These are phyloP conservation scores for Xylaria acuta DNA, from an alignment of 495 filamentous ascomycete species.

Conservation along the genomic window DNA sequence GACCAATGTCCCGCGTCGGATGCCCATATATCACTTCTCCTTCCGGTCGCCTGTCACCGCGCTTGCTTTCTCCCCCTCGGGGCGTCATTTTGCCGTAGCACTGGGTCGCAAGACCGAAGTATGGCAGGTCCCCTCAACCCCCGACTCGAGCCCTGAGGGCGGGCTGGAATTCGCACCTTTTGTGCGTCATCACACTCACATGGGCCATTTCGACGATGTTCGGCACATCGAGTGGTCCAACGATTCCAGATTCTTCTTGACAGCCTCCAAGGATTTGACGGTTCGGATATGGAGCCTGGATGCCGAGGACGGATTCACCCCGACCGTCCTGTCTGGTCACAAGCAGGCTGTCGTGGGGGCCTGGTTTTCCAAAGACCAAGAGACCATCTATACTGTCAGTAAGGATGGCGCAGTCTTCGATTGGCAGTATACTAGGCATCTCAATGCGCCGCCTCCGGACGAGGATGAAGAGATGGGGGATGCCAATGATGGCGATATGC, in stretches of 20 bases:
- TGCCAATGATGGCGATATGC: constrained; percentile 63
- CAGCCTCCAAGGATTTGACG: constrained; percentile 88
- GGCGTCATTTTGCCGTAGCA: constrained; percentile 85
- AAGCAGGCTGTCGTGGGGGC: constrained; percentile 83
- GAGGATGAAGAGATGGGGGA: constrained; percentile 65
- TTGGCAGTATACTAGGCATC: constrained; percentile 70
- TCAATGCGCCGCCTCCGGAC: constrained; percentile 56
- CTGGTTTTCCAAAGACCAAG: constrained; percentile 93
- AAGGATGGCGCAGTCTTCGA: constrained; percentile 63
- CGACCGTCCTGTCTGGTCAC: constrained; percentile 89
- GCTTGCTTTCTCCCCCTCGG: constrained; percentile 90
- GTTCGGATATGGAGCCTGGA: constrained; percentile 93
- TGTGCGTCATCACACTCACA: constrained; percentile 81
- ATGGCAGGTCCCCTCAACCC: constrained; percentile 92
- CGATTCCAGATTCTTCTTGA: constrained; percentile 94
- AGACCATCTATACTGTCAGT: constrained; percentile 65
- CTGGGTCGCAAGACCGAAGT: constrained; percentile 86
- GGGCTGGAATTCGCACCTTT: constrained; percentile 96
- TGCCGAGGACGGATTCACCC: constrained; percentile 83
- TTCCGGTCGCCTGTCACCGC: constrained; percentile 84
- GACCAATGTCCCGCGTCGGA: constrained; percentile 83
- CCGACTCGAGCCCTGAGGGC: constrained; percentile 75
- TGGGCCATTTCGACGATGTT: constrained; percentile 86
- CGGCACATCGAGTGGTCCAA: constrained; percentile 89
- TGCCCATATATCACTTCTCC: constrained; percentile 90